These are phyloP conservation scores for Elaeis oleifera DNA, from an alignment of 202 grass and related monocot genomes.

Conservation along the genomic window DNA sequence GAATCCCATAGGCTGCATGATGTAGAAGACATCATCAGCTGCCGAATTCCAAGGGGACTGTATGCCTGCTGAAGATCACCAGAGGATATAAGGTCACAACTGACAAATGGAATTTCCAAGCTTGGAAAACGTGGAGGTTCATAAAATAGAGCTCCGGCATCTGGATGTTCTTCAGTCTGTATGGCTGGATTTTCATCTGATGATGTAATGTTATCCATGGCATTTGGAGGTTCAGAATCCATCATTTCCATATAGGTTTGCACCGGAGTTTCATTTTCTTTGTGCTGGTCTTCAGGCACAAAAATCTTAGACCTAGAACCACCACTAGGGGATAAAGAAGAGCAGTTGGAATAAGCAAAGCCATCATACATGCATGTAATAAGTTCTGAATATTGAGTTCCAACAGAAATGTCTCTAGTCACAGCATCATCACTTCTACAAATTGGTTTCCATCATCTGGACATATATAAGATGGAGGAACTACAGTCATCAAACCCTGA, in stretches of 20 bases:
- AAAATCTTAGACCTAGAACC: constrained; percentile 20
- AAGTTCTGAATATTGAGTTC: constrained; percentile 34
- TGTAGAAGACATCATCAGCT: constrained; percentile 65
- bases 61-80: constrained; percentile 66
- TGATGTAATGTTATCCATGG: constrained; percentile 20
- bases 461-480: constrained; percentile 38
- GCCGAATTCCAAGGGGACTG: constrained; percentile 88
- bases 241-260: constrained; percentile 25
- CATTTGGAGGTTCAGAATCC: constrained; percentile 20
- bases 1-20: constrained; percentile 64
- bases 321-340: constrained; percentile 17
- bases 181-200: constrained; percentile 17
- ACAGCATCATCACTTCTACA: constrained; percentile 14
- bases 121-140: constrained; percentile 82
- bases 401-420: constrained; percentile 21
- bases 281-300: constrained; percentile 20
- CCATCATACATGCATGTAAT: constrained; percentile 36
- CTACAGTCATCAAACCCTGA: constrained; percentile 13
- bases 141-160: constrained; percentile 54
- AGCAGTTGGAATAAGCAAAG: constrained; percentile 34
- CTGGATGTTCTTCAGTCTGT: constrained; percentile 27
- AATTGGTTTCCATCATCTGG: constrained; percentile 23
- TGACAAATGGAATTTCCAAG: constrained; percentile 88
- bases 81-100: constrained; percentile 79
- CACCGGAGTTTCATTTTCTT: constrained; percentile 20